Base-by-base conservation (phyloP, 495 filamentous ascomycete species). In the Podospora sp. region DNA sequence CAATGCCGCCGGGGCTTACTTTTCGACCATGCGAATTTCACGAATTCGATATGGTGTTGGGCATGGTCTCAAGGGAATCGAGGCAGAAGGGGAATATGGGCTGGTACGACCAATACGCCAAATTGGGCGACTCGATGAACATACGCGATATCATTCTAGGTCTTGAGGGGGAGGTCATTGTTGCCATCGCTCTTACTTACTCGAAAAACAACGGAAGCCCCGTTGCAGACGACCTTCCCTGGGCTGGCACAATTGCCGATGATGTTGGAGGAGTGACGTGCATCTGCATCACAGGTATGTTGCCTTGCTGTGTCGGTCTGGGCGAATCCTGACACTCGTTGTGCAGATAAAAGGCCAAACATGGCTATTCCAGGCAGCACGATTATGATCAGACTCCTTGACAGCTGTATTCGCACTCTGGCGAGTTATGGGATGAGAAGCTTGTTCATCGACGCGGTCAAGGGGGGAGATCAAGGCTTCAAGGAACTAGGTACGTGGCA, bases 231-330 rank as follows among this genome's bases (percentile, higher is more conserved):
- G 86, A 89, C 72, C 76, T 89, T 29, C 87, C 87, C 8, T 89
- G 87, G 87, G 83, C 84, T 20, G 74, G 77, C 61, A 80, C 76
- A 63, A 83, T 88, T 67, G 83, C 80, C 21, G 78, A 78, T 36
- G 81, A 86, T 66, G 80, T 87, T 60, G 87, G 87, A 20, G 87
- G 87, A 21, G 80, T 88, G 29, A 85, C 86, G 33, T 89, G 87
- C 68, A 78, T 89, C 49, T 87, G 86, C 72, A 83, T 88, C 68
- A 75, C 75, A 71, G 82, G 86, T 85, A 73, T 78, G 69, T 65
- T 18, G 12, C n/a, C 27, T 56, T 3, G 40, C 52, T 21, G 33
- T 21, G 3, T 56, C 20, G 18, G 51, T 64, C 66, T 29, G 69
- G 56, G 29, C 11, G 6, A 9, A 12, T 22, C 22, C 40, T 46